phyloP scores from a whole-genome alignment of 805 yeast species.

The Sungouiozyma ichnusensis region DNA sequence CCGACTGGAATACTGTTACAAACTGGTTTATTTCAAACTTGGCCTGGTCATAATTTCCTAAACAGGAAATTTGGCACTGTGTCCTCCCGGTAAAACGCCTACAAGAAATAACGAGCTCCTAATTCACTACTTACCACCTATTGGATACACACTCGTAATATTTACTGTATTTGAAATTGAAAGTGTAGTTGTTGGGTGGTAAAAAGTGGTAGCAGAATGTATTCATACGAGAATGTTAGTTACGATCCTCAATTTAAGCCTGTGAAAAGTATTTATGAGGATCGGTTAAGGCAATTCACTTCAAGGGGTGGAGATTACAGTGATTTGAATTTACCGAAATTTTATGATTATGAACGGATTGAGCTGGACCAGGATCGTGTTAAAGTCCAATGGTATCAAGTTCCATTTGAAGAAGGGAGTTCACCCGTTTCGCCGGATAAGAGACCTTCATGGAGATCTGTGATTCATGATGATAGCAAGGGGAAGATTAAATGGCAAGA shows the following conservation, averaged over 20 bases:
- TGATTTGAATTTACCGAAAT: slow-evolving; percentile 67
- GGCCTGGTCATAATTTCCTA: too few species aligned
- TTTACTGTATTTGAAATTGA: too few species aligned
- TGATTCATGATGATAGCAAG: slow-evolving; percentile 17
- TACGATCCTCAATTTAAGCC: slow-evolving; percentile 51
- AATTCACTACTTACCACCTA: not conserved
- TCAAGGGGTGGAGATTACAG: slow-evolving; percentile 69
- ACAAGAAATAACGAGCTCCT: too few species aligned
- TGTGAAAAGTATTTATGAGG: slow-evolving; percentile 48
- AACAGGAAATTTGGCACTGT: too few species aligned
- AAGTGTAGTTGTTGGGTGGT: not conserved
- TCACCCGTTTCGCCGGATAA: slow-evolving; percentile 32
- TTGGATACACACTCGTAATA: not conserved
- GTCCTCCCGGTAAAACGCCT: too few species aligned
- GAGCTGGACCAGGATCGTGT: slow-evolving; percentile 36
- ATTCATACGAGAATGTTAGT: slow-evolving; percentile 19
- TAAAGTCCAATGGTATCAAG: slow-evolving; percentile 56
- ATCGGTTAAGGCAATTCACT: slow-evolving; percentile 48
- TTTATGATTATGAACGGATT: slow-evolving; percentile 53
- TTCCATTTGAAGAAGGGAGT: slow-evolving; percentile 43
- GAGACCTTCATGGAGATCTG: slow-evolving; percentile 27
- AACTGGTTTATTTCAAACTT: too few species aligned
- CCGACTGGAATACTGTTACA: too few species aligned
- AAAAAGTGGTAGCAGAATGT: slow-evolving; percentile 1
- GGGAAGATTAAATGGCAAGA: slow-evolving; percentile 36